A percentile compares a stretch with the other conserved stretches of the same genome.
phyloP scores from a whole-genome alignment of 2,329 filamentous ascomycete genomes.

The Diaporthe eres region DNA sequence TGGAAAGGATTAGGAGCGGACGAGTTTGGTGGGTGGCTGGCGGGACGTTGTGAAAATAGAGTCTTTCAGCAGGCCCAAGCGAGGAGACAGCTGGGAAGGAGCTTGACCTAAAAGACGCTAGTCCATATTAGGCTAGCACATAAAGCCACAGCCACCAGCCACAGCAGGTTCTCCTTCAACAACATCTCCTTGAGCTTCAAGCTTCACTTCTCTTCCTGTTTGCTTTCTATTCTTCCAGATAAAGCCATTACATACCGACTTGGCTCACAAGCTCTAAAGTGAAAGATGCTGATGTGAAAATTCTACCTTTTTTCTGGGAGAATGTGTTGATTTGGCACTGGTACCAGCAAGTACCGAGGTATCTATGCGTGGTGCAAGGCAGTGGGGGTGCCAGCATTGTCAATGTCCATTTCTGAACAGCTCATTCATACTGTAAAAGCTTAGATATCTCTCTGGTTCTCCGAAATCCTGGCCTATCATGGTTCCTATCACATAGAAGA shows the following conservation, averaged over 20 bases:
- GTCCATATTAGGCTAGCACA: neutral
- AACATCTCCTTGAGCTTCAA: neutral
- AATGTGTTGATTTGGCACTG: no score
- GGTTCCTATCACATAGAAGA: no score
- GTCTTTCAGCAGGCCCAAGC: slow-evolving; percentile 23
- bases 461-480: no score
- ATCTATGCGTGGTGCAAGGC: no score
- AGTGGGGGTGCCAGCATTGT: no score
- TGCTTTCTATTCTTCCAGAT: neutral
- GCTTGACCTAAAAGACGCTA: neutral
- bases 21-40: slow-evolving; percentile 22
- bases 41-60: slow-evolving; percentile 32
- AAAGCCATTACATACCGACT: neutral
- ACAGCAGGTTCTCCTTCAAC: neutral
- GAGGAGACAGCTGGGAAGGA: slow-evolving; percentile 14
- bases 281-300: no score
- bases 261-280: no score
- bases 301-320: no score
- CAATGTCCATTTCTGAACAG: no score
- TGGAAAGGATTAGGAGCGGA: slow-evolving; percentile 10
- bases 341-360: neutral
- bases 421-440: no score
- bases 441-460: no score
- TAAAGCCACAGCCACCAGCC: neutral
- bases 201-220: neutral